Evolutionary conservation across 179 eudicot species (phyloP).

Genomic region (Vitellaria paradoxa): DNA sequence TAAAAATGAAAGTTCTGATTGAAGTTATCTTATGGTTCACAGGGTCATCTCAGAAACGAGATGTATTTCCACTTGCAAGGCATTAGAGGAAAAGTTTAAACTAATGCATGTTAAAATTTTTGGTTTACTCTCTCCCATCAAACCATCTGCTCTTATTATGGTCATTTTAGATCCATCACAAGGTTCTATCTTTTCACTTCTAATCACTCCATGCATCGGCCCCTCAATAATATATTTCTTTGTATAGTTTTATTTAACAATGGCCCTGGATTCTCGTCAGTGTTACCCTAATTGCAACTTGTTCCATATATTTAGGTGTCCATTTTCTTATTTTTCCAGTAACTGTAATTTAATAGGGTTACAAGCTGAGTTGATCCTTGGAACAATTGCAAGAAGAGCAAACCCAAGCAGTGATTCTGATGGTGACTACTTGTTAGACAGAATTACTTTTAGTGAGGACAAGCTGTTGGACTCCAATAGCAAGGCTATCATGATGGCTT

Average conservation of each 20-base stretch:
- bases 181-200: background rate
- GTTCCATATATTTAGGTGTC: background rate
- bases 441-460: conserved; percentile 84
- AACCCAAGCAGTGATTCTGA: conserved; percentile 30
- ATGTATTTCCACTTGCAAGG: background rate
- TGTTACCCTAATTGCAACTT: background rate
- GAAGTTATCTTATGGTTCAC: background rate
- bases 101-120: background rate
- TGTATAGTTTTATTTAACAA: background rate
- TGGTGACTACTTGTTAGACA: conserved; percentile 71
- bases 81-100: background rate
- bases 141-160: background rate
- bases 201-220: background rate
- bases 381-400: conserved; percentile 80
- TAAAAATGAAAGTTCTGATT: background rate
- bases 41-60: background rate
- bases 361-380: conserved; percentile 90
- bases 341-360: conserved; percentile 41
- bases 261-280: background rate
- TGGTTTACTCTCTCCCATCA: background rate
- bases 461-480: conserved; percentile 77
- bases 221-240: background rate
- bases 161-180: background rate
- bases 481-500: conserved; percentile 92
- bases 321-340: background rate